A percentile compares a stretch with the other conserved stretches of the same genome.
These are phyloP conservation scores for Raffaelea deltoideospora DNA, from an alignment of 2,329 filamentous ascomycete genomes.

Conservation along the genomic window DNA sequence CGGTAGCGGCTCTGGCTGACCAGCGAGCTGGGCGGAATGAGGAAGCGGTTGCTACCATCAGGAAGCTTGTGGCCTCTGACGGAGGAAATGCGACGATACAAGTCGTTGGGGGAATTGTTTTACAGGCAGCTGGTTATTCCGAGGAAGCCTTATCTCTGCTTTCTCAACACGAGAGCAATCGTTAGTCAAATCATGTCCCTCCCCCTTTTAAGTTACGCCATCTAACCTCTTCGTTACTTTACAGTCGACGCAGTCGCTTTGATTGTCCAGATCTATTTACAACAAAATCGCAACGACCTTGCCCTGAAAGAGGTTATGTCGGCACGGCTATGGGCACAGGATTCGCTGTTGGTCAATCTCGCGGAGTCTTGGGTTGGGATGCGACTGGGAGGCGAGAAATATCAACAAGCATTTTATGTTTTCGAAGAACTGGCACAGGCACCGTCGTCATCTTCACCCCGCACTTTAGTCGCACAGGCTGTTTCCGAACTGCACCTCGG, in stretches of 20 bases:
- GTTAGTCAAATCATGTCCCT: constrained; percentile 30
- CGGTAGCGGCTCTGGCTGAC: constrained; percentile 63
- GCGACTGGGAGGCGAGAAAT: constrained; percentile 81
- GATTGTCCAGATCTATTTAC: constrained; percentile 81
- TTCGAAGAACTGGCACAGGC: constrained; percentile 91
- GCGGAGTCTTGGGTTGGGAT: constrained; percentile 92
- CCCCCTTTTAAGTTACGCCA: too few relatives aligned
- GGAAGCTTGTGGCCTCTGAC: constrained; percentile 51
- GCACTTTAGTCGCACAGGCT: constrained; percentile 72
- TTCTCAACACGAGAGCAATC: constrained; percentile 70
- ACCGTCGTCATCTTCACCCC: constrained; percentile 60
- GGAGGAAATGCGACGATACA: constrained; percentile 70
- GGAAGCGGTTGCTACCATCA: constrained; percentile 45
- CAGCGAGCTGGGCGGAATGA: constrained; percentile 43
- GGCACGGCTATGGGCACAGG: constrained; percentile 87
- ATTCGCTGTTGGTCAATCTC: constrained; percentile 82
- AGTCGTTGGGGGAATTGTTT: constrained; percentile 63
- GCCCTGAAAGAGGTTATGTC: constrained; percentile 78
- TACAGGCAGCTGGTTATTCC: constrained; percentile 66
- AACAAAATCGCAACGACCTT: constrained; percentile 82
- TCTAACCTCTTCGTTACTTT: not conserved
- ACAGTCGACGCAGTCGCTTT: constrained; percentile 63
- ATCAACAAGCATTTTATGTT: constrained; percentile 94
- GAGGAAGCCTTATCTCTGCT: constrained; percentile 74
- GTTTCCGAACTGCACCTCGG: constrained; percentile 85